Conservation (phyloP, 352 stramenopile species). For the Globisporangium acanthophoron region DNA sequence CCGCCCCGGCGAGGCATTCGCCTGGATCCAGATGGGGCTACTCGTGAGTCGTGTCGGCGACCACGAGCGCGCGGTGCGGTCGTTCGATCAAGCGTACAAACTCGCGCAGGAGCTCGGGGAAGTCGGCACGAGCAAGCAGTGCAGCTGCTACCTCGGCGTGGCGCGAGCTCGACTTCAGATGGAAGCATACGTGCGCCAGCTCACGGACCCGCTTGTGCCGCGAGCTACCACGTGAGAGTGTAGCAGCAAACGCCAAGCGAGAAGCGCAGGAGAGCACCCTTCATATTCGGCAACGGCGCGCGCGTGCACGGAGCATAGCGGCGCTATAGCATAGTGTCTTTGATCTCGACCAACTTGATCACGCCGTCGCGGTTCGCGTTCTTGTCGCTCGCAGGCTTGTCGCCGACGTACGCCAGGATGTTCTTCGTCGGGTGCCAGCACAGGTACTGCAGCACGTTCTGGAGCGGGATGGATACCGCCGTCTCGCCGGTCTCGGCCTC, state of each 20-base stretch:
- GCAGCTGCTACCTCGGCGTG: constrained; percentile 75
- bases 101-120: constrained; percentile 65
- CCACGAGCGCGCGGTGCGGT: constrained; percentile 60
- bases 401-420: constrained; percentile 77
- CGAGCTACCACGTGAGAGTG: constrained; percentile 5
- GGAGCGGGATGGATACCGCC: constrained; percentile 55
- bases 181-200: constrained; percentile 44
- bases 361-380: constrained; percentile 77
- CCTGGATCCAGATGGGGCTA: constrained; percentile 83
- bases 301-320: not conserved
- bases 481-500: constrained; percentile 56
- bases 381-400: constrained; percentile 70
- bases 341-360: constrained; percentile 82
- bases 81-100: constrained; percentile 78
- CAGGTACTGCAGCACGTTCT: constrained; percentile 69
- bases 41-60: constrained; percentile 52
- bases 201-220: constrained; percentile 21
- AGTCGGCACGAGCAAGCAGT: constrained; percentile 65
- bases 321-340: constrained; percentile 18
- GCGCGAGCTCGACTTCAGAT: constrained; percentile 66
- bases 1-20: constrained; percentile 66
- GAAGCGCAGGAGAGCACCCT: not conserved
- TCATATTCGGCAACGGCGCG: not conserved
- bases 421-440: constrained; percentile 83
- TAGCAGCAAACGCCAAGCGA: not conserved